phyloP scores from a whole-genome alignment of 2,329 filamentous ascomycete species.

The Beauveria sp. region DNA sequence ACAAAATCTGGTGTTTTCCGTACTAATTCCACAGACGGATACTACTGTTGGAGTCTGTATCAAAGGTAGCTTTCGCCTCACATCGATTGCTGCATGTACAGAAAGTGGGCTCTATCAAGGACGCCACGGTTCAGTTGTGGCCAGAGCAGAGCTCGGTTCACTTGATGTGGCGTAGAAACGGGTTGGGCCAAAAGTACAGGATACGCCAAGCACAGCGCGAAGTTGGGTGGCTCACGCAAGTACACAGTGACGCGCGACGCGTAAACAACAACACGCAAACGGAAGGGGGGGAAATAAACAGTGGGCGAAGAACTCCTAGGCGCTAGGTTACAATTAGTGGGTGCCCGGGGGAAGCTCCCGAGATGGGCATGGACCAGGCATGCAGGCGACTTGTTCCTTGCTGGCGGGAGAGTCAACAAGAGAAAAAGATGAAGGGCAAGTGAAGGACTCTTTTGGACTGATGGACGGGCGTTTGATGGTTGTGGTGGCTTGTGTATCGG shows the following conservation, averaged over 20 bases:
- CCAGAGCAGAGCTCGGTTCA: background rate
- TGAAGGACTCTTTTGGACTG: background rate
- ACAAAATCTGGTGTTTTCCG: background rate
- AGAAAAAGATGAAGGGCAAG: background rate
- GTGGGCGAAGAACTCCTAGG: background rate
- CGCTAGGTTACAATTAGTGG: background rate
- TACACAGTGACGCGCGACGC: constrained; percentile 10
- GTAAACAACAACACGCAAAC: constrained; percentile 3
- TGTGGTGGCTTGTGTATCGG: too few species aligned
- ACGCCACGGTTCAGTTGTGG: background rate
- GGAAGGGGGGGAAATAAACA: background rate
- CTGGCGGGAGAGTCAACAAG: background rate
- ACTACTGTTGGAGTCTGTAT: background rate
- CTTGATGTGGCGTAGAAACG: background rate
- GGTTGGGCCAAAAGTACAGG: background rate
- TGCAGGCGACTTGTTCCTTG: background rate
- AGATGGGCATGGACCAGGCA: constrained; percentile 3
- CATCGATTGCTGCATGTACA: background rate
- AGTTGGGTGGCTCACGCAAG: background rate
- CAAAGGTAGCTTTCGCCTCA: background rate
- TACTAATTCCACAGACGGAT: background rate
- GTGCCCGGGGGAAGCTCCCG: constrained; percentile 9
- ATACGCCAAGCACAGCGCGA: background rate
- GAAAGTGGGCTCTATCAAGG: background rate
- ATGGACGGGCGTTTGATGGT: too few species aligned